Base-by-base conservation (phyloP, 176 grass and related monocot genomes). In the Oryza meyeriana region DNA sequence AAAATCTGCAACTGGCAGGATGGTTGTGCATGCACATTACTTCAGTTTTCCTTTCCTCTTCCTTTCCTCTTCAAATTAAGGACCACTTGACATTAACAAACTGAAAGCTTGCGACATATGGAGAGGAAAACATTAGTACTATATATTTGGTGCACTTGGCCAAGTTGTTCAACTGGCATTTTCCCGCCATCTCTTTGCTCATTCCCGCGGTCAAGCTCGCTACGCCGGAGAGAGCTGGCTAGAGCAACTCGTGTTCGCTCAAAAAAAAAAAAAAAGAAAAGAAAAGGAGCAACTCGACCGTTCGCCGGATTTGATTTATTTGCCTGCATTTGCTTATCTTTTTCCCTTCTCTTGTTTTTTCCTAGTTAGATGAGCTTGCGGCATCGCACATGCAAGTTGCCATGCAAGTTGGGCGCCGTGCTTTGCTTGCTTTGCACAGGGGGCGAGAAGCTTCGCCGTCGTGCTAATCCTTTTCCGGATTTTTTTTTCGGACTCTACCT, bases 81-180 rank as follows among this genome's bases (percentile, higher is more conserved):
- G 17, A 44, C 24, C 61, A 41, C 13, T 69, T 81, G 62, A 13
- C 78, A 6, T 41, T 31, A 79, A 18, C 44, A 59, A 67, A 66
- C 50, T 33, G 16, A 82, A 55, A 72, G 80, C 58, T 33, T 17
- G 33, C 40, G 66, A 47, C 75, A 22, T 36, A 22, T 78, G 61
- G 16, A 64, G 61, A 31, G n/a, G 41, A 28, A 81, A 75, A 66
- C 28, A 22, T 34, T 47, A 35, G 41, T 22, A 29, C 10, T 25
- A 59, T 59, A 59, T 55, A 55, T 55, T 2, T 22, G 18, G 16
- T 14, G 39, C 69, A 84, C 76, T 69, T 69, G 81, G 69, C 30
- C 87, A 89, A 85, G 48, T 89, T 89, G 87, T 24, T 47, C 47
- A 36, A 28, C 45, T 26, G 20, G 28, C 75, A 45, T 44, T 61